A percentile compares a stretch with the other conserved stretches of the same genome.
Conservation (phyloP, 495 filamentous ascomycete species). For the Hypoxylon crocopeplum region DNA sequence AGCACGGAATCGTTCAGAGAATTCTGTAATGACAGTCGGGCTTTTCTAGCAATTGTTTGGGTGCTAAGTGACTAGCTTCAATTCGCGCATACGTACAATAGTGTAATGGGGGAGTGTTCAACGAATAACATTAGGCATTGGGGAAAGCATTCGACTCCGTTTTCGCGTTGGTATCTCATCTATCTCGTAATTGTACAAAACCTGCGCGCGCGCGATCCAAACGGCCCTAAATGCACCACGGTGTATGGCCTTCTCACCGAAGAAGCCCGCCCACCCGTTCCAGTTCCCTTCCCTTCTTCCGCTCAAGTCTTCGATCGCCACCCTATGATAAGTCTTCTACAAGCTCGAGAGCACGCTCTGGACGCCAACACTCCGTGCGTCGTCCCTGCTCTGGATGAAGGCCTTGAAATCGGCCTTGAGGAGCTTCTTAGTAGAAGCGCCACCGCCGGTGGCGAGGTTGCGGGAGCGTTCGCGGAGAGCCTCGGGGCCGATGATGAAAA, state of each 20-base stretch:
- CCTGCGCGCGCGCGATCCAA: conserved; percentile 23
- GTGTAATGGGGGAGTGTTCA: no score
- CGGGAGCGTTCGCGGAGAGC: conserved; percentile 76
- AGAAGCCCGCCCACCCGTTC: background rate
- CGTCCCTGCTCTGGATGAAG: conserved; percentile 82
- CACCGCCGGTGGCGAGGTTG: conserved; percentile 61
- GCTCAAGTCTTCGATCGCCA: no score
- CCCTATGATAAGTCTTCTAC: conserved; percentile 15
- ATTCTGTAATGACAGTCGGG: no score
- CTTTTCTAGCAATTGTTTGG: no score
- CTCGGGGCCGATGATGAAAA: conserved; percentile 94
- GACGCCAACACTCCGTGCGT: conserved; percentile 78
- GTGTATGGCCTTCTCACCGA: background rate
- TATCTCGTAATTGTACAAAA: conserved; percentile 23
- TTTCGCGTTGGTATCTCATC: conserved; percentile 28
- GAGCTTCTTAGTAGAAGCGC: conserved; percentile 54
- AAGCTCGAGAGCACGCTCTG: conserved; percentile 73
- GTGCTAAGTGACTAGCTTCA: no score
- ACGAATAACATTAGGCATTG: no score
- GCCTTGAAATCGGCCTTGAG: conserved; percentile 78
- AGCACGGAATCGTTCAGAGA: no score
- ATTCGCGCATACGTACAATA: no score
- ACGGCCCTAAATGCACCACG: background rate
- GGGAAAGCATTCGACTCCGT: background rate
- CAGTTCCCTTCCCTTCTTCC: background rate